Base-by-base conservation (phyloP, 2,329 filamentous ascomycete genomes). In the Sporothrix euskadiensis region DNA sequence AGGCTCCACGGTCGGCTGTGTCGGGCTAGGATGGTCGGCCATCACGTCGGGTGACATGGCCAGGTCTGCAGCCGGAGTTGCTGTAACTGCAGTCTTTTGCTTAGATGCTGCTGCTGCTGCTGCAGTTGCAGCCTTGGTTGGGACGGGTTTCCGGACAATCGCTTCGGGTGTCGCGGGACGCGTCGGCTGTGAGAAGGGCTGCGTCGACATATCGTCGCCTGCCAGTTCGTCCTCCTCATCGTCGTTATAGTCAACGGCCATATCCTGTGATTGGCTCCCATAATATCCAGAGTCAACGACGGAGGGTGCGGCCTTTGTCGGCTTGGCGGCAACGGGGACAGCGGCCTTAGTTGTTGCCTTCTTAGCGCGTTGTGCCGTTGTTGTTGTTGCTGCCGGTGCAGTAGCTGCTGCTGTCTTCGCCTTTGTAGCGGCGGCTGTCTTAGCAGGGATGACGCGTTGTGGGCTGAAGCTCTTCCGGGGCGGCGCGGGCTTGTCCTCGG, bases 231-330 rank as follows among this genome's bases (percentile, higher is more conserved):
- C 75, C 14, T 79, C 77, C 8, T 80, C 79, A 44, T 77, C 75
- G 14, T 75, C 69, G 12, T 80, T 80, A 12, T 74, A 35, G 9
- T 35, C 82, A 56, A 86, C 83, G 4, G 61, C 54, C n/a, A 82
- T 83, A 72, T 89, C 86, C 71, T 87, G 85, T 3, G 84, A 83
- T 77, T 90, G 89, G 77, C 90, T 91, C 65, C 90, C 91, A 82
- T 92, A 89, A 78, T 93, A 93, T 39, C 91, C 91, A 47, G 91
- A 93, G 77, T 93, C 91, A 1, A 84, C 82, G 63, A 83, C 79
- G 26, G 83, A 79, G n/a, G 80, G 74, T n/a, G 79, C 76, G 52
- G 80, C 78, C 56, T 74, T 78, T 74, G 56, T 44, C 6, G 54
- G 4, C 6, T 72, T 72, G 77, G 69, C 30, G 5, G 52, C 52